Evolutionary conservation across 768 basidiomycete species (phyloP).

Genomic region (Grammothele lineata): DNA sequence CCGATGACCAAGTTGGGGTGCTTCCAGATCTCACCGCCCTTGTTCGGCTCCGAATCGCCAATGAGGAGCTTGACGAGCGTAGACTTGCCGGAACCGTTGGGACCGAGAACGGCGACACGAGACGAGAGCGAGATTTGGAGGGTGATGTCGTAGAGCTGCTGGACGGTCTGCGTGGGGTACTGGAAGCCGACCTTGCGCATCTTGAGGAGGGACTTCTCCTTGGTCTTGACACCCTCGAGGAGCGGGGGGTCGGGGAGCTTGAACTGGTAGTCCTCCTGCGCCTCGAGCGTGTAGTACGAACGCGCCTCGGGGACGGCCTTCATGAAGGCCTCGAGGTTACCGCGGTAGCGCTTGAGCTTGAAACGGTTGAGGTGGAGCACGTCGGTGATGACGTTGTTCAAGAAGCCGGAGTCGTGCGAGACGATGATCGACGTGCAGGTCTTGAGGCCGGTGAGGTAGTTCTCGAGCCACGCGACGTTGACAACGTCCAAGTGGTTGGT

Average conservation of each 20-base stretch:
- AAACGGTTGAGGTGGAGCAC: slow-evolving; percentile 98
- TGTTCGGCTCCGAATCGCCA: slow-evolving; percentile 95
- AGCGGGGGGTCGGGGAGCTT: slow-evolving; percentile 96
- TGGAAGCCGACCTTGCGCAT: slow-evolving; percentile 99
- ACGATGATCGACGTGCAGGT: slow-evolving; percentile 96
- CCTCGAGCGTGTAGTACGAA: slow-evolving; percentile 96
- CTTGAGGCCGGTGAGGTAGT: slow-evolving; percentile 82
- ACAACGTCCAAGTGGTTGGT: slow-evolving; percentile 97
- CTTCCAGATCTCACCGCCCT: slow-evolving; percentile 97
- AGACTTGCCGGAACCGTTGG: slow-evolving; percentile 98
- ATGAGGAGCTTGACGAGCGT: slow-evolving; percentile 96
- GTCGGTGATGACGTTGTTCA: slow-evolving; percentile 98
- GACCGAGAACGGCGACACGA: slow-evolving; percentile 96
- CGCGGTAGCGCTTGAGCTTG: slow-evolving; percentile 93
- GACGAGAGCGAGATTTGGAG: slow-evolving; percentile 98
- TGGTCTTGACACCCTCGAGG: slow-evolving; percentile 99
- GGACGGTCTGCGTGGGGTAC: slow-evolving; percentile 80
- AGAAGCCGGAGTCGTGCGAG: slow-evolving; percentile 95
- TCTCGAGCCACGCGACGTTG: slow-evolving; percentile 97
- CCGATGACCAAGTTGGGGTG: slow-evolving; percentile 99
- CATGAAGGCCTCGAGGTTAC: slow-evolving; percentile 94
- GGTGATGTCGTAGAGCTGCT: slow-evolving; percentile 91
- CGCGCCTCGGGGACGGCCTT: slow-evolving; percentile 94
- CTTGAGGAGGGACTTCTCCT: slow-evolving; percentile 95
- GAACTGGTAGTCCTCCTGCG: slow-evolving; percentile 96